Conservation (phyloP, 805 yeast genomes). For the Starmerella sp. region DNA sequence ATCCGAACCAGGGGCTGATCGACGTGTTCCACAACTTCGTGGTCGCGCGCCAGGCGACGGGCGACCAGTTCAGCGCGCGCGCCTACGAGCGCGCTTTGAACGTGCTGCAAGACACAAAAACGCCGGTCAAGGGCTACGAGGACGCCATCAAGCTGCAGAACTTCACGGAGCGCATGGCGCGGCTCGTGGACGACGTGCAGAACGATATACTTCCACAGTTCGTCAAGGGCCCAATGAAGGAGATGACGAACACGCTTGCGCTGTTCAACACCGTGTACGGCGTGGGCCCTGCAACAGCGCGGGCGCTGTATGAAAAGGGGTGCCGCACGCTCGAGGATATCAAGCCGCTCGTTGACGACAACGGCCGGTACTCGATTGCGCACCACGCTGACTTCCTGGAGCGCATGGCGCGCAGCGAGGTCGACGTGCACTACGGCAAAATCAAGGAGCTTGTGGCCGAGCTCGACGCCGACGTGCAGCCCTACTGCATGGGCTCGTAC, state of each 20-base stretch:
- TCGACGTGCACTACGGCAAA: constrained; percentile 32
- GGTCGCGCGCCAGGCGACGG: constrained; percentile 27
- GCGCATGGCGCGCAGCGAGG: constrained; percentile 39
- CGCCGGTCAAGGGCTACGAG: constrained; percentile 28
- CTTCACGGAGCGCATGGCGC: constrained; percentile 34
- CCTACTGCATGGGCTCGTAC: constrained; percentile 42
- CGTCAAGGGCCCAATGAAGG: background rate
- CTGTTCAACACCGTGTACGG: constrained; percentile 38
- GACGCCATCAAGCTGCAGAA: constrained; percentile 36
- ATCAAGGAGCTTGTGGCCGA: constrained; percentile 25
- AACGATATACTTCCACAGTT: constrained; percentile 20
- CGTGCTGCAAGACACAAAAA: constrained; percentile 25
- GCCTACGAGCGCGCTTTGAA: constrained; percentile 39
- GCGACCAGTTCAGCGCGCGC: constrained; percentile 32
- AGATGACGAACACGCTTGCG: constrained; percentile 22
- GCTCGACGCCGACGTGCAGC: constrained; percentile 31
- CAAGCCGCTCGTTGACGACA: constrained; percentile 25
- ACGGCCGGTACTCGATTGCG: constrained; percentile 34
- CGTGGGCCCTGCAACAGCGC: constrained; percentile 38
- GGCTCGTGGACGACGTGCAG: constrained; percentile 39
- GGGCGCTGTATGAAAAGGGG: constrained; percentile 34
- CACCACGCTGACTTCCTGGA: constrained; percentile 39
- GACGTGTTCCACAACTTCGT: constrained; percentile 28
- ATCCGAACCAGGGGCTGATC: constrained; percentile 27
- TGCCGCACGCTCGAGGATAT: constrained; percentile 34